Evolutionary conservation across 2,329 filamentous ascomycete species (phyloP).

Genomic region (Albifimbria verrucaria): DNA sequence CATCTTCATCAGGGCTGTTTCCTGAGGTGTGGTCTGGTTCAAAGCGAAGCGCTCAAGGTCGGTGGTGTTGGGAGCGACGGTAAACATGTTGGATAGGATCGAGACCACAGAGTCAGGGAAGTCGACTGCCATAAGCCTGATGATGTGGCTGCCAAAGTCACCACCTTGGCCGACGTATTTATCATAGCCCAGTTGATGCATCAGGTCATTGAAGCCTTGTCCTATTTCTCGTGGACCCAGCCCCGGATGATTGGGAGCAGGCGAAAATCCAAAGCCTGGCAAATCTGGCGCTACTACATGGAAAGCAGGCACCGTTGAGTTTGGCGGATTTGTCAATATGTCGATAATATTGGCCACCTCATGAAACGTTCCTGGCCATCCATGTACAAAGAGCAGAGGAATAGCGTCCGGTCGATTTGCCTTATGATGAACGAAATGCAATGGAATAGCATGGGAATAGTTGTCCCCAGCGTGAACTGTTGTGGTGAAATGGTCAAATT

Average conservation of each 20-base stretch:
- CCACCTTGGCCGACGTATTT: conserved; percentile 29
- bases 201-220: conserved; percentile 31
- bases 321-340: conserved; percentile 22
- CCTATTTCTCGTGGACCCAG: conserved; percentile 26
- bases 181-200: conserved; percentile 35
- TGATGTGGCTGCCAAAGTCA: conserved; percentile 22
- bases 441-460: conserved; percentile 3
- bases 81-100: neutral
- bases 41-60: neutral
- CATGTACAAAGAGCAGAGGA: conserved; percentile 38
- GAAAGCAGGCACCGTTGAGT: conserved; percentile 31
- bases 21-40: conserved; percentile 25
- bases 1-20: conserved; percentile 42
- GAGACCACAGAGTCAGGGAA: neutral
- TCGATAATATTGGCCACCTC: conserved; percentile 33
- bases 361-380: conserved; percentile 40
- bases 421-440: conserved; percentile 12
- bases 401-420: conserved; percentile 23
- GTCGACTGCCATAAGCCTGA: conserved; percentile 5
- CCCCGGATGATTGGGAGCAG: conserved; percentile 17
- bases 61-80: neutral
- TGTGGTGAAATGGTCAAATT: conserved; percentile 11
- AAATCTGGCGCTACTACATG: conserved; percentile 44
- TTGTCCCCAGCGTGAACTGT: conserved; percentile 3
- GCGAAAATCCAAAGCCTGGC: conserved; percentile 42